Base-by-base conservation (phyloP, 179 eudicot genomes). In the Silene coronaria region DNA sequence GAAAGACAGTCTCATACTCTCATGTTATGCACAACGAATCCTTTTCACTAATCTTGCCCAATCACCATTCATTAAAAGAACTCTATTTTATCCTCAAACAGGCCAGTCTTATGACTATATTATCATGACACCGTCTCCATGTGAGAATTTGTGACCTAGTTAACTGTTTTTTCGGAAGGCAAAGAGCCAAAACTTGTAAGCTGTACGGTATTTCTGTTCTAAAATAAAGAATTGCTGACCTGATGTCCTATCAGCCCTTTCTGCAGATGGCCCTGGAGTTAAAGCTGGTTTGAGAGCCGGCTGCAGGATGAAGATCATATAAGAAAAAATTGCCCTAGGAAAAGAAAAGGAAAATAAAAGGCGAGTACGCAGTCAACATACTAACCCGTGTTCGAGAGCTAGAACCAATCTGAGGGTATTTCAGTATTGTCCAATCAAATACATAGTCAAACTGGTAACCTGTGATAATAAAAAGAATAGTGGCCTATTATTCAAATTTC, bases 361-460 rank as follows among this genome's bases (percentile, higher is more conserved):
- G 22, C 3, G 24, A 16, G 42, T 19, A 74, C 11, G 21, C 7
- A 71, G 64, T 26, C 55, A 57, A 9, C 5, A 72, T 17, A 84
- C 86, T 62, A 30, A 84, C 87, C 87, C 86, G 80, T 76, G 77
- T 70, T 64, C 83, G 80, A 73, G 86, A 81, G 74, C 86, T 82
- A 71, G 87, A 86, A 45, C 82, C 85, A 24, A 87, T 85, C 80
- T 88, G 90, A 14, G 89, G 92, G 82, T 85, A 87, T 78, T 87
- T 88, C 82, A 88, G 78, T 27, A 87, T 85, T 17, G 91, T 88
- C 91, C 91, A 88, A 80, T 88, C 91, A 80, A 86, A 88, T n/a
- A 88, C 91, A 75, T 87, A 87, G 81, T 88, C 91, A 68, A 88
- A 85, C 64, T 88, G 91, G 83, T 83, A 87, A 77, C 90, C 92